Evolutionary conservation across 148 eudicot species (phyloP), one percentile per base, ranked within the genome.

Genomic region (Fallopia convolvulus): DNA sequence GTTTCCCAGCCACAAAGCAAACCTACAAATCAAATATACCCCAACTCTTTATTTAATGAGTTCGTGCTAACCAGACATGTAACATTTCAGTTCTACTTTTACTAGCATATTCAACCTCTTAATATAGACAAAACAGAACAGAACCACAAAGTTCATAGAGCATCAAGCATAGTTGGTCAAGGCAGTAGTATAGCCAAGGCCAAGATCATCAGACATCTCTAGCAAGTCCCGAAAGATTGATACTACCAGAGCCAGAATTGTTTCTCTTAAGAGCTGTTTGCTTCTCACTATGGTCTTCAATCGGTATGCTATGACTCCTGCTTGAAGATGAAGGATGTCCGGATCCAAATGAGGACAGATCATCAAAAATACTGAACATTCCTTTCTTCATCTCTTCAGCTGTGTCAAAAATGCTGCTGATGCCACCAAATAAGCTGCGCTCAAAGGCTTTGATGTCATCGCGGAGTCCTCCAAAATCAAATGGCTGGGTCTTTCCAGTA

Each of bases 391-490:
- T 86, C 73, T 84, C 97, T 42, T 92, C 93, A 49, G 97, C 98
- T 76, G 92, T 91, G 77, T 92, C 89, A 73, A 92, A 88, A 77
- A 94, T 89, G 20, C 88, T 84, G 79, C 60, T 77, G 48, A 94
- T 75, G 55, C 91, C 84, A 49, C 92, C 89, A 66, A 88, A 83
- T 17, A 94, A 39, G 80, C 79, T 84, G 20, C 85, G 91, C 55
- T 92, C 97, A 6, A 90, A 84, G 80, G 89, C 84, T 68, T 90
- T 91, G 6, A 94, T 86, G 78, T 92, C 97, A 72, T 85, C 82
- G 76, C 93, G 90, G 8, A 90, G 83, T 72, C 97, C 96, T 46
- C 97, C 95, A 65, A 94, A 87, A 63, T 86, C 84, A 78, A 90
- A 87, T 2, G 88, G 81, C 13, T 79, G 58, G 49, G 42, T 48